Evolutionary conservation across 2,329 filamentous ascomycete genomes (phyloP).

Genomic region (Scedosporium aurantiacum): DNA sequence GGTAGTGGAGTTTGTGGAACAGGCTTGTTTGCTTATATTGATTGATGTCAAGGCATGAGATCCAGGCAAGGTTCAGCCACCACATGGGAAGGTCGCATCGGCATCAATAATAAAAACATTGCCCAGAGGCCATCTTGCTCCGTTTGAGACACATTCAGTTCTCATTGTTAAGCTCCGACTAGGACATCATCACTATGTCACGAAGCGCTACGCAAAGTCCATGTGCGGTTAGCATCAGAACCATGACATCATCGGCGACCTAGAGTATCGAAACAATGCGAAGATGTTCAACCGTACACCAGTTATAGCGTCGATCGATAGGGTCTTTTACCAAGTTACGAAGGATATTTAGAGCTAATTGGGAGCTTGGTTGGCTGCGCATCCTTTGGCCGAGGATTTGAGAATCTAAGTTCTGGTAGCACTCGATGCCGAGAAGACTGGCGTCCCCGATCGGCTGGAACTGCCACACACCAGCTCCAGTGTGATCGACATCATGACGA

Average conservation of each 20-base stretch:
- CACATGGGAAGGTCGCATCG: no score
- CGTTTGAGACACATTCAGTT: not conserved
- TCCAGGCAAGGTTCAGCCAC: no score
- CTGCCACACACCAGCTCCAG: not conserved
- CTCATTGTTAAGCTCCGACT: not conserved
- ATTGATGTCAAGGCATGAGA: no score
- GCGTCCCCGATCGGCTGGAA: not conserved
- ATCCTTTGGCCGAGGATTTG: not conserved
- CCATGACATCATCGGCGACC: slow-evolving; percentile 3
- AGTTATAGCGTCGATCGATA: not conserved
- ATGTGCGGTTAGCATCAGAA: not conserved
- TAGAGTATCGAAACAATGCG: slow-evolving; percentile 20
- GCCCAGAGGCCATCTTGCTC: no score
- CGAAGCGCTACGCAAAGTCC: not conserved
- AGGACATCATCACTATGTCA: not conserved
- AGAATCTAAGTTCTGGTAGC: no score
- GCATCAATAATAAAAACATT: no score
- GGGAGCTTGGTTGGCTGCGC: not conserved
- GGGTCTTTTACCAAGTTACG: not conserved
- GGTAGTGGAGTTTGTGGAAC: no score
- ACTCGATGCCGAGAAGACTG: not conserved
- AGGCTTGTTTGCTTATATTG: no score
- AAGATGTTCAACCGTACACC: slow-evolving; percentile 19
- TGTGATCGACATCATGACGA: not conserved
- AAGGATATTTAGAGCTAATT: not conserved